Percentiles rank a stretch among this genome's conserved stretches.
These are phyloP conservation scores for Raffaelea albimanens DNA, from an alignment of 2,329 filamentous ascomycete genomes.

Conservation along the genomic window DNA sequence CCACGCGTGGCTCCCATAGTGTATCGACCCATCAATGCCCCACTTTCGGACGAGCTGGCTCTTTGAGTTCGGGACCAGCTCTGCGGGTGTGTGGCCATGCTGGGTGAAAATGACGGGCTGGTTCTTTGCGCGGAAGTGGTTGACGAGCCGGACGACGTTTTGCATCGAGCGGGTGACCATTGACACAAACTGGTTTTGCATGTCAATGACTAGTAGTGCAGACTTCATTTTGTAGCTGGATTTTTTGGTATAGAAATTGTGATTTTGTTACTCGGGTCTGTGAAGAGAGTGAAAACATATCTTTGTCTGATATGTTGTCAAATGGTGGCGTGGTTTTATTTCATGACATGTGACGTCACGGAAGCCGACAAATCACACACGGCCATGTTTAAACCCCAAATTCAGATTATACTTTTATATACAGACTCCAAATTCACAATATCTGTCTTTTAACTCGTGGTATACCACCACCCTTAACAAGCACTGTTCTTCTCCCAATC, in stretches of 20 bases:
- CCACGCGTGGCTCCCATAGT: conserved; percentile 20
- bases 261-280: neutral
- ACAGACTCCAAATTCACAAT: too few species aligned
- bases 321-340: neutral
- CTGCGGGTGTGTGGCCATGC: conserved; percentile 25
- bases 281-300: neutral
- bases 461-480: too few species aligned
- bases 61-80: conserved; percentile 20
- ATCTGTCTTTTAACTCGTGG: too few species aligned
- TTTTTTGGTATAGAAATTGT: neutral
- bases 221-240: conserved; percentile 15
- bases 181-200: conserved; percentile 26
- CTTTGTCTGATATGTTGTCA: neutral
- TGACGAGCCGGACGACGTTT: conserved; percentile 22
- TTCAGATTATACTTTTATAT: too few species aligned
- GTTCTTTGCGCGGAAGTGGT: conserved; percentile 8
- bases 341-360: neutral
- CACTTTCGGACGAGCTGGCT: conserved; percentile 30
- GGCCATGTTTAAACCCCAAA: too few species aligned
- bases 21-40: conserved; percentile 23
- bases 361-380: too few species aligned
- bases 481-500: too few species aligned
- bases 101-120: conserved; percentile 28
- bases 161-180: conserved; percentile 24
- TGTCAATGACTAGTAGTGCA: conserved; percentile 29